Evolutionary conservation across 208 protist genomes (phyloP).

Genomic region (Leishmania tropica): DNA sequence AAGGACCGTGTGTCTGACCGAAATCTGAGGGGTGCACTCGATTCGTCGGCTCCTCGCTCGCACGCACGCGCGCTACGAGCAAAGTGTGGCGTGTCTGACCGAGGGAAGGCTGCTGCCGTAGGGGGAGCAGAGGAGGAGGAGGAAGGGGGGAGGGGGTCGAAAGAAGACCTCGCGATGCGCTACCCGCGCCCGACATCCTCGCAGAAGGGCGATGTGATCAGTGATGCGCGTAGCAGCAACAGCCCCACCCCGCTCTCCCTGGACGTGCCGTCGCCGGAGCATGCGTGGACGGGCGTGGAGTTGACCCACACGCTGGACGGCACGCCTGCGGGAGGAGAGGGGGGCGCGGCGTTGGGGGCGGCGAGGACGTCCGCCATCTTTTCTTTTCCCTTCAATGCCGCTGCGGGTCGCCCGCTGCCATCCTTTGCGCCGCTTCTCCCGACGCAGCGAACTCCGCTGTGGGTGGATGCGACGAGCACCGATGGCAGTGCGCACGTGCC

Average conservation of each 20-base stretch:
- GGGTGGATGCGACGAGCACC: not conserved
- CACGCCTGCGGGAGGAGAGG: not conserved
- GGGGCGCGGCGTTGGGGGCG: not conserved
- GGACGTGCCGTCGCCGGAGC: constrained; percentile 26
- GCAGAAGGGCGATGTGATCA: constrained; percentile 1
- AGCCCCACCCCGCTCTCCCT: constrained; percentile 2
- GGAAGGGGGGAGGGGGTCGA: not conserved
- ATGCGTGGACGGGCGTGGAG: constrained; percentile 8
- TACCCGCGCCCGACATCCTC: not conserved
- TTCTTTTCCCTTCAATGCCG: constrained; percentile 7
- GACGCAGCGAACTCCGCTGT: not conserved
- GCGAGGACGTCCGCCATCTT: constrained; percentile 7
- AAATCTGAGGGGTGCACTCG: no score
- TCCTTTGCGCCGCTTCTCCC: constrained; percentile 18
- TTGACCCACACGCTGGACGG: constrained; percentile 1
- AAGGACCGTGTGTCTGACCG: no score
- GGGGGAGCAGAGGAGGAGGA: no score
- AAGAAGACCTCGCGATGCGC: not conserved
- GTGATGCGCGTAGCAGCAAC: not conserved
- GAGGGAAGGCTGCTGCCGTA: no score
- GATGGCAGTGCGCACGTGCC: not conserved
- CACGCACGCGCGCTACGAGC: not conserved
- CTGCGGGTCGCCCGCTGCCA: not conserved
- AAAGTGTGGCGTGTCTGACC: no score
- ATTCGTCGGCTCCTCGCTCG: no score